Evolutionary conservation across 2,329 filamentous ascomycete species (phyloP).

Genomic region (Cercospora nicotianae): DNA sequence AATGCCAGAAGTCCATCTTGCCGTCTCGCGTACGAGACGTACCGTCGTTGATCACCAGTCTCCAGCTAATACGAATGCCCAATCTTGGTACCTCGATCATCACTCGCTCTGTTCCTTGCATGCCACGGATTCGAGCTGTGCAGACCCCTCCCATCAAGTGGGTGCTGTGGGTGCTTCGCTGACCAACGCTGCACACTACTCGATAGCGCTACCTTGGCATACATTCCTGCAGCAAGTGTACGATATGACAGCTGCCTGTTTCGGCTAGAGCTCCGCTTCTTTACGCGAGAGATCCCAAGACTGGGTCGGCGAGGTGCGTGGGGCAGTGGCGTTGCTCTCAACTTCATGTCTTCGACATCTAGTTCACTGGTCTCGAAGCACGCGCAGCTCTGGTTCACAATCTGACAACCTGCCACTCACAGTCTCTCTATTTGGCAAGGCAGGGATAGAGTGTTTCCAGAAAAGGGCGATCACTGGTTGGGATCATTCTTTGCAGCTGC

Average conservation of each 20-base stretch:
- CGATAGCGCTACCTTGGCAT: slow-evolving; percentile 6
- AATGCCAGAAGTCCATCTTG: background rate
- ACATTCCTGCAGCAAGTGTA: background rate
- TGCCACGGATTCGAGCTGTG: background rate
- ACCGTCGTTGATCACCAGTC: background rate
- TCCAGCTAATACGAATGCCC: background rate
- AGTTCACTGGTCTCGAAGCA: background rate
- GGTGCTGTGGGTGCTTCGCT: background rate
- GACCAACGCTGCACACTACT: slow-evolving; percentile 7
- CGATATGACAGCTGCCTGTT: slow-evolving; percentile 13
- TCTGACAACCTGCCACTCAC: background rate
- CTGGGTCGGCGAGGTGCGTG: background rate
- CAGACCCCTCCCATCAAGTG: background rate
- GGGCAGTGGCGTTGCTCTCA: background rate
- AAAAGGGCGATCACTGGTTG: slow-evolving; percentile 6
- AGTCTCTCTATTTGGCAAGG: background rate
- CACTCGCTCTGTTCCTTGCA: background rate
- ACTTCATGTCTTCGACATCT: slow-evolving; percentile 6
- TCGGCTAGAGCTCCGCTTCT: slow-evolving; percentile 5
- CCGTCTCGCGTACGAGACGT: background rate
- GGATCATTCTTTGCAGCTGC: background rate
- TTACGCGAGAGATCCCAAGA: background rate
- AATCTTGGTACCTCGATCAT: background rate
- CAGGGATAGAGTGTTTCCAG: background rate
- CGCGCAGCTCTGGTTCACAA: background rate